Percentiles rank a stretch among this genome's conserved stretches.
phyloP scores from a whole-genome alignment of 164 flowering plant genomes.

The Vitis rotundifolia region DNA sequence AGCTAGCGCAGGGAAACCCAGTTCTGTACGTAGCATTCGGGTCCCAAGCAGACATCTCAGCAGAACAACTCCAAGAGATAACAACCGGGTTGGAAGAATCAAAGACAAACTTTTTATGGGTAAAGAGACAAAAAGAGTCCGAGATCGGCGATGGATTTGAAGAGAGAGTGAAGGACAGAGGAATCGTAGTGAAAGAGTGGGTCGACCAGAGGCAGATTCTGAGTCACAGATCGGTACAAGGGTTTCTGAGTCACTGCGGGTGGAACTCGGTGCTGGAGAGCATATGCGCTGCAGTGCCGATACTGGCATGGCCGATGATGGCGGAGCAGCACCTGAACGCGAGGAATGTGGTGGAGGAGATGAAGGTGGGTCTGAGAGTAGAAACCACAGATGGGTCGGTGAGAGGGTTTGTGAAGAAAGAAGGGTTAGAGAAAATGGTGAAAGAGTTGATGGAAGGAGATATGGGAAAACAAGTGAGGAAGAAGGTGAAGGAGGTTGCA shows the following conservation, averaged over 20 bases:
- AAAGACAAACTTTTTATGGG: constrained; percentile 43
- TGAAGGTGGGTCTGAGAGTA: constrained; percentile 31
- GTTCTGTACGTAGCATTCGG: constrained; percentile 71
- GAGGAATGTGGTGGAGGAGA: constrained; percentile 43
- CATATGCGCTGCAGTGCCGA: constrained; percentile 49
- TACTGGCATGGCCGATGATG: constrained; percentile 59
- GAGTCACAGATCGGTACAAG: constrained; percentile 42
- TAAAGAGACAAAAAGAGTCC: constrained; percentile 10
- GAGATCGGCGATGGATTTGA: constrained; percentile 29
- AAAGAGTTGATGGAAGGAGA: constrained; percentile 55
- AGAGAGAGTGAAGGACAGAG: constrained; percentile 43
- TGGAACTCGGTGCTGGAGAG: constrained; percentile 63
- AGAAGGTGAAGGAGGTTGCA: constrained; percentile 37
- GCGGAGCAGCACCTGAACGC: constrained; percentile 68
- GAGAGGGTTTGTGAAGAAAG: constrained; percentile 38
- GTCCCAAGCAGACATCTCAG: constrained; percentile 48
- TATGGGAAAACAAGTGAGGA: constrained; percentile 35
- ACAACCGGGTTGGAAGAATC: constrained; percentile 40
- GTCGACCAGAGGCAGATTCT: constrained; percentile 54
- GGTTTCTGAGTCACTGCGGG: constrained; percentile 68
- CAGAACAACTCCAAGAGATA: constrained; percentile 36
- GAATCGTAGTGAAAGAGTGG: constrained; percentile 60
- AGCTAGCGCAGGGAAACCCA: constrained; percentile 18
- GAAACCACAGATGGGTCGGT: constrained; percentile 27
- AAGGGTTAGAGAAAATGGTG: constrained; percentile 33